Evolutionary conservation across 768 basidiomycete genomes (phyloP), one percentile per base, ranked within the genome.

Genomic region (Russula emetica): DNA sequence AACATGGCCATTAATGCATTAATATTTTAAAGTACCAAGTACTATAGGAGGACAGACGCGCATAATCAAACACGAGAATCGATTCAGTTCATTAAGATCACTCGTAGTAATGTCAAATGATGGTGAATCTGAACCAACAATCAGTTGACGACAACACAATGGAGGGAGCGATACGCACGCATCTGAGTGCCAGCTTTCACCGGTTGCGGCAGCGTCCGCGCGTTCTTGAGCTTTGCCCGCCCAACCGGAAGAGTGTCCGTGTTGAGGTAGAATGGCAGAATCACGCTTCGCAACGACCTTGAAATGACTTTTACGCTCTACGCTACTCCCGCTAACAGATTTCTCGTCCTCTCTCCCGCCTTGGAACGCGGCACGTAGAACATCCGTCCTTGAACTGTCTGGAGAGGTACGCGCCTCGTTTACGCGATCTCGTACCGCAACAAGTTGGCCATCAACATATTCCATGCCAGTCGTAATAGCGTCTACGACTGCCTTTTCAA

Each of bases 381-480:
- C 84, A 58, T 89, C 79, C 44, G 76, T 77, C 34, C 78, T 78
- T 40, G 72, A 72, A 5, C 38, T 47, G 11, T 70, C 69, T 34
- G 68, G 69, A 42, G 78, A 77, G 40, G 82, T 78, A 30, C 71
- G 71, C 32, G 72, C 72, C 72, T 80, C 81, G 55, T 82, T 91
- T 68, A 83, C 85, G 42, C 84, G 78, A 64, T 92, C 87, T n/a
- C 90, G 78, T 51, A 98, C 92, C n/a, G 82, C 80, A 26, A 92
- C 88, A 22, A 98, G 83, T 76, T 95, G 92, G 18, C 88, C 89
- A 70, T 98, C 94, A 47, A 94, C 78, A 68, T 94, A 90, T 74
- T 92, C 93, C 66, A 98, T 76, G 0, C 86, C 92, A 18, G 90
- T 91, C 51, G 78, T 81, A 60, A 98, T 83, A 3, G 86, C 86